Conservation (phyloP, 2,329 filamentous ascomycete species). For the Fusarium odoratissimum region DNA sequence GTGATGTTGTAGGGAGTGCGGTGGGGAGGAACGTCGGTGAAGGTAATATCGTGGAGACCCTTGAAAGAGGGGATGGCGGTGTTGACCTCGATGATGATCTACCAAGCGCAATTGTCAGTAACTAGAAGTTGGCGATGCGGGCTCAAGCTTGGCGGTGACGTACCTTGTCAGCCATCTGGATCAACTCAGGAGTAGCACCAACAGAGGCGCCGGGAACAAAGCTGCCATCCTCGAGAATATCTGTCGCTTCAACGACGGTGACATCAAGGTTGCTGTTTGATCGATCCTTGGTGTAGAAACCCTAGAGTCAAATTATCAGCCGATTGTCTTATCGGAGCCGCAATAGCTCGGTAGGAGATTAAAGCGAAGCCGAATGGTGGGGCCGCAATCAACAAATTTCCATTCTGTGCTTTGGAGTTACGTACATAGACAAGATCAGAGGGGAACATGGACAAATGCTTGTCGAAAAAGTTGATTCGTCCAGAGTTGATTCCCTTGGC, state of each 20-base stretch:
- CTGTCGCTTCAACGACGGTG: conserved; percentile 85
- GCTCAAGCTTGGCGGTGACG: conserved; percentile 2
- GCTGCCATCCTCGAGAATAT: conserved; percentile 88
- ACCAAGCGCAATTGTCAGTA: conserved; percentile 13
- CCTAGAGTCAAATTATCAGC: conserved; percentile 55
- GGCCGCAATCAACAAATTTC: conserved; percentile 23
- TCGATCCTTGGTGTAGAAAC: conserved; percentile 86
- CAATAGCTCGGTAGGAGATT: conserved; percentile 35
- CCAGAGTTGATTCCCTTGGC: conserved; percentile 91
- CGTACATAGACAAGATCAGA: conserved; percentile 82
- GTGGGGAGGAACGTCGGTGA: conserved; percentile 83
- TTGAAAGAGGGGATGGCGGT: conserved; percentile 86
- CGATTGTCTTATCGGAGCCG: conserved; percentile 10
- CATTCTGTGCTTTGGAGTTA: neutral
- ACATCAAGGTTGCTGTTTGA: conserved; percentile 81
- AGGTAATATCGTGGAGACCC: conserved; percentile 90
- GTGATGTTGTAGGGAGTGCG: conserved; percentile 90
- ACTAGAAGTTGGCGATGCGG: neutral
- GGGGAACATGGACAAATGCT: conserved; percentile 93
- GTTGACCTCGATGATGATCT: conserved; percentile 92
- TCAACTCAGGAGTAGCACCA: conserved; percentile 84
- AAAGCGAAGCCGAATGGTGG: conserved; percentile 34
- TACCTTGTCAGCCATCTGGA: conserved; percentile 90
- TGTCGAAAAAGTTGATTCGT: conserved; percentile 92
- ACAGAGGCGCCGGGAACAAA: conserved; percentile 90